A percentile compares a stretch with the other conserved stretches of the same genome.
Evolutionary conservation across 2,329 filamentous ascomycete genomes (phyloP).

Genomic region (Talaromyces sp.): DNA sequence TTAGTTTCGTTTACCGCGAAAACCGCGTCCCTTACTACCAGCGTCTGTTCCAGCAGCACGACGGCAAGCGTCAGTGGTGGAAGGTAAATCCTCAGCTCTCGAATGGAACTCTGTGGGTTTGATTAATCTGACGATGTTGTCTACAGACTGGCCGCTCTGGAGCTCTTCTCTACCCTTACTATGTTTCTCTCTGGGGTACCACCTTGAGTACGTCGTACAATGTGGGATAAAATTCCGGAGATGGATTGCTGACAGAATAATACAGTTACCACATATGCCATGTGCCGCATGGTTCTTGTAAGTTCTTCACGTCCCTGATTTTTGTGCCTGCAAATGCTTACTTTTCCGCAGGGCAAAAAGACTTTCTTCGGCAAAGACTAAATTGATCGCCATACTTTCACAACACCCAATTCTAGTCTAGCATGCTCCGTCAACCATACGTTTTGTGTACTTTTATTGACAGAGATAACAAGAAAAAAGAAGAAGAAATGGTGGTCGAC

Average conservation of each 20-base stretch:
- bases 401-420: background rate
- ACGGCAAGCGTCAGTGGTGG: constrained; percentile 61
- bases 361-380: constrained; percentile 48
- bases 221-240: background rate
- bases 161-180: constrained; percentile 57
- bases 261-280: constrained; percentile 35
- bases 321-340: constrained; percentile 20
- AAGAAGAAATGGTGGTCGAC: constrained; percentile 9
- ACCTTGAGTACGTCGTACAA: constrained; percentile 39
- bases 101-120: background rate
- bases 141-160: constrained; percentile 49
- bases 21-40: constrained; percentile 65
- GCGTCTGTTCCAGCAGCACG: constrained; percentile 59
- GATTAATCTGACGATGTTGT: constrained; percentile 13
- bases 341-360: constrained; percentile 52
- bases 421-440: background rate
- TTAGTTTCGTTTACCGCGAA: constrained; percentile 54
- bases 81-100: constrained; percentile 49
- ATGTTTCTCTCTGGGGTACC: constrained; percentile 45
- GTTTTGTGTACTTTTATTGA: constrained; percentile 11
- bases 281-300: constrained; percentile 39
- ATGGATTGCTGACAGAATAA: background rate
- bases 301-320: constrained; percentile 21
- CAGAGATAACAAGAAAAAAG: constrained; percentile 1
- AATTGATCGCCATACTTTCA: constrained; percentile 10